These are phyloP conservation scores for Xylariaceae sp. DNA, from an alignment of 2,329 filamentous ascomycete genomes.

Conservation along the genomic window DNA sequence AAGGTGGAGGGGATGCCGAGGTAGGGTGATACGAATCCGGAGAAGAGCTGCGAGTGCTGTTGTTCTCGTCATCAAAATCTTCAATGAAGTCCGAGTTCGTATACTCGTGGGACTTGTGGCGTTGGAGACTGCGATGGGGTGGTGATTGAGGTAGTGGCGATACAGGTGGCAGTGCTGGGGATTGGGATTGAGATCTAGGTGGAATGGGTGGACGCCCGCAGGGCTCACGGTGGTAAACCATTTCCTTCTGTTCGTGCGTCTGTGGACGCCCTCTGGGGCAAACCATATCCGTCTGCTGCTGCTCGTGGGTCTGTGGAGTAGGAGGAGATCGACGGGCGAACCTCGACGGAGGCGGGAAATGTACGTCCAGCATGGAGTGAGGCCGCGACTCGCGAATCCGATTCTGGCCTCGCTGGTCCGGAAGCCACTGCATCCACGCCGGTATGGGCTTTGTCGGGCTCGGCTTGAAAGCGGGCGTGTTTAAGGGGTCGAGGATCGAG, in stretches of 20 bases:
- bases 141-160: not conserved
- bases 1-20: conserved; percentile 16
- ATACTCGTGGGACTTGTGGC: conserved; percentile 5
- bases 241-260: not conserved
- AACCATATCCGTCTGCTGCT: conserved; percentile 1
- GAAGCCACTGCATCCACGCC: conserved; percentile 50
- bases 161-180: not conserved
- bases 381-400: conserved; percentile 25
- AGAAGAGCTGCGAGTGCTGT: not conserved
- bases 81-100: conserved; percentile 1
- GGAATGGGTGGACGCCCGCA: not conserved
- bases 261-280: conserved; percentile 24
- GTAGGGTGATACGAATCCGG: not conserved
- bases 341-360: conserved; percentile 28
- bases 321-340: not conserved
- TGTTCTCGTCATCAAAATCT: not conserved
- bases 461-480: conserved; percentile 54
- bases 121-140: not conserved
- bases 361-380: conserved; percentile 37
- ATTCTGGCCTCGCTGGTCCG: conserved; percentile 24
- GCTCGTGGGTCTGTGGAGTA: not conserved
- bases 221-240: not conserved
- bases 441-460: conserved; percentile 60
- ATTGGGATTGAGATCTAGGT: not conserved
- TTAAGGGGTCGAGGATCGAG: conserved; percentile 56